Conservation (phyloP, 331 rosid species). For the Acacia pycnantha region DNA sequence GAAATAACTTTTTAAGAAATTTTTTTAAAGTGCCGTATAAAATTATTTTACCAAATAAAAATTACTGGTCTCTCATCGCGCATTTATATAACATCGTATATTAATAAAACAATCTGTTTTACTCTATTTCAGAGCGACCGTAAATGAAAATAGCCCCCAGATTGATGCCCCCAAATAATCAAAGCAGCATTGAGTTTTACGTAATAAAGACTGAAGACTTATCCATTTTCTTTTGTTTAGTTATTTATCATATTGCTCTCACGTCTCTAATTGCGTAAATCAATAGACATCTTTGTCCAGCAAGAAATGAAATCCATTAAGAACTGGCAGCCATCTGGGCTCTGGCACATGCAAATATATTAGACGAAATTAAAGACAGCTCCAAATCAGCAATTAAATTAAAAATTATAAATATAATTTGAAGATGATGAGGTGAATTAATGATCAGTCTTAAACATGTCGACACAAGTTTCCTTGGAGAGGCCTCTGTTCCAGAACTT, state of each 20-base stretch:
- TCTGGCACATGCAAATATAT: not conserved
- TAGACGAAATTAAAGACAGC: not conserved
- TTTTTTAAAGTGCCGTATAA: not conserved
- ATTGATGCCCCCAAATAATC: not conserved
- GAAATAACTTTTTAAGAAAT: not conserved
- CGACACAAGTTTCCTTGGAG: conserved; percentile 40
- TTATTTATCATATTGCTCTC: not conserved
- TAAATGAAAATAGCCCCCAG: not conserved
- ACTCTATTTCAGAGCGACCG: not conserved
- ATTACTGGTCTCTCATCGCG: not conserved
- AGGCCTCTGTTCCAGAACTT: conserved; percentile 60
- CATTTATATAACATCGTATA: not conserved
- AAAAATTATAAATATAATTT: not conserved
- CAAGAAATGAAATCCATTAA: not conserved
- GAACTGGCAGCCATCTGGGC: too few species aligned
- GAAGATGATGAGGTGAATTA: not conserved
- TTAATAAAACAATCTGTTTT: not conserved
- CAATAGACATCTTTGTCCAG: not conserved
- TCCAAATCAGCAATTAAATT: not conserved
- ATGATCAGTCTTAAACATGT: conserved; percentile 25
- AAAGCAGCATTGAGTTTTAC: not conserved
- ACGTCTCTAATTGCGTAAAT: not conserved
- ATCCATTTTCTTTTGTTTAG: not conserved
- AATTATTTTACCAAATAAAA: not conserved
- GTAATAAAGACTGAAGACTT: not conserved